A percentile compares a stretch with the other conserved stretches of the same genome.
phyloP scores from a whole-genome alignment of 1,284 basidiomycete genomes.

The Porphyrellus sp. region DNA sequence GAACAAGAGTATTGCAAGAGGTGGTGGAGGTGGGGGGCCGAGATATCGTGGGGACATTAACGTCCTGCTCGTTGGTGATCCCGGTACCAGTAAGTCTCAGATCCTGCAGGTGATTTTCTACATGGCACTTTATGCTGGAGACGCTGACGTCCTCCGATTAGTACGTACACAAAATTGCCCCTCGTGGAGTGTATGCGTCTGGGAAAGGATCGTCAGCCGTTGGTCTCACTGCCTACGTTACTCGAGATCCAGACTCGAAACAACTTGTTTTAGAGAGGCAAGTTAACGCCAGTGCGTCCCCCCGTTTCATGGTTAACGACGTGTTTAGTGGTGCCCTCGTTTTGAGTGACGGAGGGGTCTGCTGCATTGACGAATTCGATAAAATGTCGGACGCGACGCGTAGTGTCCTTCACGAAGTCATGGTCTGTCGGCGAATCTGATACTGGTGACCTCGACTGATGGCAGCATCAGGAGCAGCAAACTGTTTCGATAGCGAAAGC shows the following conservation, averaged over 20 bases:
- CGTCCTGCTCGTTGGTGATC: conserved; percentile 94
- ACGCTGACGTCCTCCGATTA: conserved; percentile 36
- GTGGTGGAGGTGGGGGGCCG: conserved; percentile 93
- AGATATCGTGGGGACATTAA: conserved; percentile 98
- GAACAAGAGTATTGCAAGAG: conserved; percentile 90
- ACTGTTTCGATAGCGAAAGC: conserved; percentile 99
- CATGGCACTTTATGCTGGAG: background rate
- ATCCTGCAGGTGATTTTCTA: conserved; percentile 71
- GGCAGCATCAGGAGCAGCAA: conserved; percentile 81
- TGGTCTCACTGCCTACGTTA: conserved; percentile 97
- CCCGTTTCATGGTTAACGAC: conserved; percentile 1
- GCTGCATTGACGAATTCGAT: conserved; percentile 99
- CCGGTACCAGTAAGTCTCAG: conserved; percentile 96
- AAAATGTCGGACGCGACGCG: conserved; percentile 98
- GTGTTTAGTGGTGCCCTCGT: conserved; percentile 85
- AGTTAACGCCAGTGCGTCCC: conserved; percentile 13
- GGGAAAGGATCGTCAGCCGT: conserved; percentile 98
- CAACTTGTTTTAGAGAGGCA: conserved; percentile 95
- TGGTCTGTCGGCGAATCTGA: conserved; percentile 55
- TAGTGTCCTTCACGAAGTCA: conserved; percentile 97
- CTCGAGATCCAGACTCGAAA: conserved; percentile 95
- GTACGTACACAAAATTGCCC: conserved; percentile 99
- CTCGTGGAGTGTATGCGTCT: conserved; percentile 94
- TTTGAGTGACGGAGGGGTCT: conserved; percentile 95
- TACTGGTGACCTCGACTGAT: conserved; percentile 5